Percentiles rank a stretch among this genome's conserved stretches.
These are phyloP conservation scores for Torulaspora pretoriensis DNA, from an alignment of 1,139 yeast genomes.

Conservation along the genomic window DNA sequence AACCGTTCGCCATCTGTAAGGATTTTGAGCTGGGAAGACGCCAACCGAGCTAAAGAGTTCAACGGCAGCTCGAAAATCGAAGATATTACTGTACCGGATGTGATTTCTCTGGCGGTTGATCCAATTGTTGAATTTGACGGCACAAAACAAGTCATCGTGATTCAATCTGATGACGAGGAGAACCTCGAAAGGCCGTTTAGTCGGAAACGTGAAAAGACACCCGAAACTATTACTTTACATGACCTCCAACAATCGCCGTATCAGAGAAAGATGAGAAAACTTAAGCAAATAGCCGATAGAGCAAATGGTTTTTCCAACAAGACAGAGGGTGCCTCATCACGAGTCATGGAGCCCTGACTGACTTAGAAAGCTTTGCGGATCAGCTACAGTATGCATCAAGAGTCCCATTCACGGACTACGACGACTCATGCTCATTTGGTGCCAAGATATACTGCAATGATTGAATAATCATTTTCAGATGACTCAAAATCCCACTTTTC, in stretches of 20 bases:
- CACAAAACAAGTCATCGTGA: conserved; percentile 1
- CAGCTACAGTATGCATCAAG: too few species aligned
- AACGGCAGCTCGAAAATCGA: background rate
- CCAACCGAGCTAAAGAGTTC: background rate
- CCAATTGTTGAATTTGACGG: conserved; percentile 9
- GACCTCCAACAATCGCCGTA: conserved; percentile 5
- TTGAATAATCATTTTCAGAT: background rate
- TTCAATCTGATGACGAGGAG: conserved; percentile 4
- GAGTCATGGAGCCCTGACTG: background rate
- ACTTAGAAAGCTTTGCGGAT: too few species aligned
- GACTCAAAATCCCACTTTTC: conserved; percentile 5
- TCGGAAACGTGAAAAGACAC: conserved; percentile 1
- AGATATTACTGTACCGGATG: conserved; percentile 1
- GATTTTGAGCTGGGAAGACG: background rate
- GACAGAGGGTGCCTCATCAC: background rate
- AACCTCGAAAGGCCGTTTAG: background rate
- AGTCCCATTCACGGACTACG: background rate
- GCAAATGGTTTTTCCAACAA: background rate
- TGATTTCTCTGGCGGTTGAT: background rate
- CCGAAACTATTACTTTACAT: background rate
- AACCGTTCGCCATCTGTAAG: background rate
- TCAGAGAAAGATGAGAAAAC: conserved; percentile 7
- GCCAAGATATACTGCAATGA: background rate
- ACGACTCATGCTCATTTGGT: background rate
- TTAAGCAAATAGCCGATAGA: conserved; percentile 1